These are phyloP conservation scores for Nothophoma quercina DNA, from an alignment of 2,329 filamentous ascomycete genomes.

Conservation along the genomic window DNA sequence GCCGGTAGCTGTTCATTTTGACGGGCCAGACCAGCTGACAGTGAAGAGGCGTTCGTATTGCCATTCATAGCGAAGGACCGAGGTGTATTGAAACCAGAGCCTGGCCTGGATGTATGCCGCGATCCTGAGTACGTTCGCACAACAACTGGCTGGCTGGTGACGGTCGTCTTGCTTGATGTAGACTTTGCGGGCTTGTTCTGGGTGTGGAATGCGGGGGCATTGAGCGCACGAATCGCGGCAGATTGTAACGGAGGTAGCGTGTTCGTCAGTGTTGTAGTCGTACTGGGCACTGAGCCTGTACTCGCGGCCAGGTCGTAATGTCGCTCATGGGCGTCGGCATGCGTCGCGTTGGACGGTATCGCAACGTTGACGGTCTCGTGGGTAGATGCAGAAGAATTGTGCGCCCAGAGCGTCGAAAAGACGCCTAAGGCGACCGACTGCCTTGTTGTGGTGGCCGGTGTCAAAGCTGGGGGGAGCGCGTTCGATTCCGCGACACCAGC, in stretches of 20 bases:
- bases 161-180: conserved; percentile 47
- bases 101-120: conserved; percentile 42
- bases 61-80: conserved; percentile 44
- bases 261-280: conserved; percentile 48
- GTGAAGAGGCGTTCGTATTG: conserved; percentile 31
- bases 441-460: conserved; percentile 46
- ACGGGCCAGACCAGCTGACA: conserved; percentile 42
- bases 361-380: conserved; percentile 12
- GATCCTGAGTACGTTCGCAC: conserved; percentile 52
- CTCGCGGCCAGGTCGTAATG: conserved; percentile 43
- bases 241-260: conserved; percentile 48
- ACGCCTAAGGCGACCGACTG: conserved; percentile 44
- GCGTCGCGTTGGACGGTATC: conserved; percentile 18
- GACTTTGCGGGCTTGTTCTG: conserved; percentile 47
- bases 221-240: conserved; percentile 49
- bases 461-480: conserved; percentile 42
- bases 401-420: conserved; percentile 43
- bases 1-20: conserved; percentile 51
- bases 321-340: conserved; percentile 38
- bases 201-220: conserved; percentile 48
- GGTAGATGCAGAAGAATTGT: conserved; percentile 32
- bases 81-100: conserved; percentile 43
- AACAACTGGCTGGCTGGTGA: conserved; percentile 54
- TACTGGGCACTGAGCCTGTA: conserved; percentile 44
- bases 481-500: conserved; percentile 28